Base-by-base conservation (phyloP, 148 eudicot species). In the Rhododendron ovatum region DNA sequence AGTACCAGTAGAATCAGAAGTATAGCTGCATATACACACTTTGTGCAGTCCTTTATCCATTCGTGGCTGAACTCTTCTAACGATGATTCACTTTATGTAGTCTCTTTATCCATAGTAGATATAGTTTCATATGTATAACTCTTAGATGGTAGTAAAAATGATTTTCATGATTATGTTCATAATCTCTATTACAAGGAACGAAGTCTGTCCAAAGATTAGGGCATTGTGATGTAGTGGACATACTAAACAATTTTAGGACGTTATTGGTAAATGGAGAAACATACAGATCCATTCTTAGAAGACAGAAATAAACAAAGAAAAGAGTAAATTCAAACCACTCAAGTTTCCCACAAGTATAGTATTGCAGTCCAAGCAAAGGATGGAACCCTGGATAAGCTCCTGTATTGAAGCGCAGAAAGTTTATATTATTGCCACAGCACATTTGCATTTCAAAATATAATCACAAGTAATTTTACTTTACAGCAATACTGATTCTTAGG, bases 321-420 rank as follows among this genome's bases (percentile, higher is more conserved):
- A 74, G 53, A 84, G 50, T 0, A 63, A 18, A 74, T 53, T 74
- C 94, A 90, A 86, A 97, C 99, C 99, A 95, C 86, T 95, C 96
- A 26, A 97, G 94, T 89, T 97, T 97, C 45, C 99, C 99, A 48
- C 95, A 91, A 63, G 95, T 93, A 89, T 94, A 97, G 83, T 95
- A 94, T 79, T 97, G 99, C 89, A 97, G 88, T 78, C 99, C 99
- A 87, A 91, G 94, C 93, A 92, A 90, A 28, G 99, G 99, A 92
- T 97, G 98, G 86, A 90, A 86, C 84, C 91, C 93, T 67, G 93
- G 90, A 86, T 97, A 97, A 14, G 87, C 98, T 91, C 90, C 99
- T 97, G 94, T n/a, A 69, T 5, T 48, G 28, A 88, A 84, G 35
- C 13, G 35, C 13, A 76, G 50, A 88, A 33, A 61, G 50, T 18